These are phyloP conservation scores for Chlamydomonas eustigma DNA, from an alignment of 139 green algal species.

Conservation along the genomic window DNA sequence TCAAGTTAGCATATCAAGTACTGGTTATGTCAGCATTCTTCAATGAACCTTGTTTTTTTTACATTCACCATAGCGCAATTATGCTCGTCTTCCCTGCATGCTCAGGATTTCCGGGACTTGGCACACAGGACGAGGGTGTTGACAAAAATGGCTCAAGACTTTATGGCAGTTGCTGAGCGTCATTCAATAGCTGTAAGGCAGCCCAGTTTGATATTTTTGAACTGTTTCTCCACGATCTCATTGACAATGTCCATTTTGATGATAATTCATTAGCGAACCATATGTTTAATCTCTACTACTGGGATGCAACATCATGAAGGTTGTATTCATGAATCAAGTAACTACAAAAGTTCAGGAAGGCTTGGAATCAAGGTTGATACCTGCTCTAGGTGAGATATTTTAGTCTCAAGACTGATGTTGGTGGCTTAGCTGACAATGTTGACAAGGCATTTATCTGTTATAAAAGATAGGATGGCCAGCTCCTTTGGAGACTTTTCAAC, in stretches of 20 bases:
- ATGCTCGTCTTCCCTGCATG: no score
- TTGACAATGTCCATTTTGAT: background rate
- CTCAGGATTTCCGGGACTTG: constrained; percentile 78
- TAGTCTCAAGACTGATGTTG: no score
- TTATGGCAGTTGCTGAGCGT: constrained; percentile 66
- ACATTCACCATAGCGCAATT: no score
- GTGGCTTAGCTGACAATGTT: no score
- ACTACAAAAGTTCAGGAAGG: constrained; percentile 64
- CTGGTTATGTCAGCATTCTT: no score
- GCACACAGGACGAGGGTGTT: constrained; percentile 67
- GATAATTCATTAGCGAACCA: background rate
- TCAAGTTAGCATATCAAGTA: no score
- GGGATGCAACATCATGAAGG: constrained; percentile 26
- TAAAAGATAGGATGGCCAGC: no score
- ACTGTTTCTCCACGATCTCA: background rate
- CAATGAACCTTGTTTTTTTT: no score
- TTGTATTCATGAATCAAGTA: constrained; percentile 85
- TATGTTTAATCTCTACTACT: background rate
- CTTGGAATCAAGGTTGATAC: constrained; percentile 46
- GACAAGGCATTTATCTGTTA: no score
- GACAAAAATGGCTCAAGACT: constrained; percentile 70
- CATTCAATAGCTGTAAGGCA: constrained; percentile 63
- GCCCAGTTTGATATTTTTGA: no score
- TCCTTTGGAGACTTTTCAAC: no score
- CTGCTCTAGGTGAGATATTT: constrained; percentile 57